Evolutionary conservation across 1,139 yeast genomes (phyloP).

Genomic region (Geotrichum siamense): DNA sequence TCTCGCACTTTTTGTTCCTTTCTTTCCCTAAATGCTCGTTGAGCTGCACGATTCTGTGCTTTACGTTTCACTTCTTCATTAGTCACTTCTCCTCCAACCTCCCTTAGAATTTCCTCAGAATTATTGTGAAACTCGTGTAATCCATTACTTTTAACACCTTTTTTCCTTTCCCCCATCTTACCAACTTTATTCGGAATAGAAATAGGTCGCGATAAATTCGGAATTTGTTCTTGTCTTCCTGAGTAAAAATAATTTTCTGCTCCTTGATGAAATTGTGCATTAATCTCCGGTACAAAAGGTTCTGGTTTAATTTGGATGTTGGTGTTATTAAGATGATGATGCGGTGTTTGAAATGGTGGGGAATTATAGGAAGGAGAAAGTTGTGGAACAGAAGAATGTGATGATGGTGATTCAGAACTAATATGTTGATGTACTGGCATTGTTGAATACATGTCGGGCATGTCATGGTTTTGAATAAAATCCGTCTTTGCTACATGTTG

Average conservation of each 20-base stretch:
- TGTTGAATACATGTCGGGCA: neutral
- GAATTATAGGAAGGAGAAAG: constrained; percentile 9
- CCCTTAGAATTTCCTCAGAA: constrained; percentile 1
- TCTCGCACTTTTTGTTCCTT: constrained; percentile 69
- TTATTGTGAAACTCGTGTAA: no score
- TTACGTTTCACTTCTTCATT: constrained; percentile 48
- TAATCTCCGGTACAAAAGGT: constrained; percentile 8
- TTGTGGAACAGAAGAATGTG: neutral
- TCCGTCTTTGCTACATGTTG: neutral
- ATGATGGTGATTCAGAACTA: neutral
- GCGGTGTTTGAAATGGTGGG: constrained; percentile 2
- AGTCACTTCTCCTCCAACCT: constrained; percentile 3
- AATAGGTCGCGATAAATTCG: constrained; percentile 6
- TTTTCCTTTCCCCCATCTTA: no score
- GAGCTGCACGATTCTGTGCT: constrained; percentile 86
- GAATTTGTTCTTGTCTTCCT: neutral
- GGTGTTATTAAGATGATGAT: neutral
- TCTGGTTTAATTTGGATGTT: constrained; percentile 9
- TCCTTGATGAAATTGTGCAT: neutral
- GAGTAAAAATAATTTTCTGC: neutral
- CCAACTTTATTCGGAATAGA: constrained; percentile 1
- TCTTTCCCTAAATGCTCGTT: constrained; percentile 80
- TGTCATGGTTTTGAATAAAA: neutral
- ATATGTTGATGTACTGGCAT: neutral
- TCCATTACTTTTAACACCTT: no score